Evolutionary conservation across 2,329 filamentous ascomycete genomes (phyloP).

Genomic region (Penicillium aurantiogriseum): DNA sequence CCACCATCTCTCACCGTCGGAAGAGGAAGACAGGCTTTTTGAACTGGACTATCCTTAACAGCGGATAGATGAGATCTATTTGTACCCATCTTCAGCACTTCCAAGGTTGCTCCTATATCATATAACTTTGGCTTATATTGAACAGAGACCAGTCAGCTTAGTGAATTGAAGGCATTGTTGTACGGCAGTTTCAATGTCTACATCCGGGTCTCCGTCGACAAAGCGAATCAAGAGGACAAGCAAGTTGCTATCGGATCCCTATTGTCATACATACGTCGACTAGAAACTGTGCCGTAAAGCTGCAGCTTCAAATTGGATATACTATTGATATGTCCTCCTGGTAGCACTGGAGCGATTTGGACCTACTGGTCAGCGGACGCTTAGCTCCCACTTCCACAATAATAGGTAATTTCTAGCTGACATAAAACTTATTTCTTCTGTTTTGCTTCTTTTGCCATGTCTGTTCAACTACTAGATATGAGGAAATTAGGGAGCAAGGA

Average conservation of each 20-base stretch:
- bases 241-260: not conserved
- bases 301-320: not conserved
- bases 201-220: not conserved
- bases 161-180: not conserved
- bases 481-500: not conserved
- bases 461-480: not conserved
- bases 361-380: not conserved
- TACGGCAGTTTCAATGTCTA: not conserved
- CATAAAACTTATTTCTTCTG: not conserved
- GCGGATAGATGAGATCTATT: not conserved
- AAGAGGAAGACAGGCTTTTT: not conserved
- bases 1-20: too few species aligned
- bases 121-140: not conserved
- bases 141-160: not conserved
- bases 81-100: not conserved
- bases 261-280: not conserved
- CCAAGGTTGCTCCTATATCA: not conserved
- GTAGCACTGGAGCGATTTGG: not conserved
- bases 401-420: not conserved
- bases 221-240: not conserved
- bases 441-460: too few species aligned
- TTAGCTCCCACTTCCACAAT: not conserved
- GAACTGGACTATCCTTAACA: not conserved
- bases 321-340: not conserved
- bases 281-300: not conserved